Conservation (phyloP, 257 asterid genomes). For the Primulina tabacum region DNA sequence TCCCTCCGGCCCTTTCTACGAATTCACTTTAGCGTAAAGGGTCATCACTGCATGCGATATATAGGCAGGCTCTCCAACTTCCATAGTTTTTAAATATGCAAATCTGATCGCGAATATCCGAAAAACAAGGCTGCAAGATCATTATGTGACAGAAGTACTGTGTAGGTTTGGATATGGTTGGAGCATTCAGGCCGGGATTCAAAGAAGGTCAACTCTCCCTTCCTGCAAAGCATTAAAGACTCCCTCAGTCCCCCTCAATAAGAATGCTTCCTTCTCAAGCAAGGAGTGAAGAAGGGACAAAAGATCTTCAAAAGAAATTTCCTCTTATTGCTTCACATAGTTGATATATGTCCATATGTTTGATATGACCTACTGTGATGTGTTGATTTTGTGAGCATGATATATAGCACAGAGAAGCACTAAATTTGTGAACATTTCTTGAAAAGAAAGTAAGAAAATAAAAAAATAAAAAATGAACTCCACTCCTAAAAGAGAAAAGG, state of each 20-base stretch:
- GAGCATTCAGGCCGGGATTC: not conserved
- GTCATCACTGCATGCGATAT: constrained; percentile 26
- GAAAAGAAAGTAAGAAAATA: not conserved
- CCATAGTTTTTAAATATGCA: not conserved
- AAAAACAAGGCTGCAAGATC: not conserved
- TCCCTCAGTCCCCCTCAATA: not conserved
- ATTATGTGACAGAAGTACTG: not conserved
- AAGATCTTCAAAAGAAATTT: too few species aligned
- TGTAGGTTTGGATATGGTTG: not conserved
- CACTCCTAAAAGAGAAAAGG: too few species aligned
- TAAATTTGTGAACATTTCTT: not conserved
- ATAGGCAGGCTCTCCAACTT: not conserved
- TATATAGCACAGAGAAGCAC: not conserved
- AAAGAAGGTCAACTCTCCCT: not conserved
- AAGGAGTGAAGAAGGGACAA: not conserved
- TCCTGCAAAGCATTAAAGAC: not conserved
- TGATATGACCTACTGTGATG: not conserved
- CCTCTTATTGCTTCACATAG: not conserved
- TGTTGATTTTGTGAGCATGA: not conserved
- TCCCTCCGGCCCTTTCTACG: constrained; percentile 45
- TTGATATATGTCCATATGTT: not conserved
- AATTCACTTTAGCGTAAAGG: constrained; percentile 37
- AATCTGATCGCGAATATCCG: not conserved
- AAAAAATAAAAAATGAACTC: too few species aligned
- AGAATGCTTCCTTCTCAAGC: not conserved